Evolutionary conservation across 2,329 filamentous ascomycete genomes (phyloP), one percentile per base, ranked within the genome.

Genomic region (Fusarium pseudocircinatum): DNA sequence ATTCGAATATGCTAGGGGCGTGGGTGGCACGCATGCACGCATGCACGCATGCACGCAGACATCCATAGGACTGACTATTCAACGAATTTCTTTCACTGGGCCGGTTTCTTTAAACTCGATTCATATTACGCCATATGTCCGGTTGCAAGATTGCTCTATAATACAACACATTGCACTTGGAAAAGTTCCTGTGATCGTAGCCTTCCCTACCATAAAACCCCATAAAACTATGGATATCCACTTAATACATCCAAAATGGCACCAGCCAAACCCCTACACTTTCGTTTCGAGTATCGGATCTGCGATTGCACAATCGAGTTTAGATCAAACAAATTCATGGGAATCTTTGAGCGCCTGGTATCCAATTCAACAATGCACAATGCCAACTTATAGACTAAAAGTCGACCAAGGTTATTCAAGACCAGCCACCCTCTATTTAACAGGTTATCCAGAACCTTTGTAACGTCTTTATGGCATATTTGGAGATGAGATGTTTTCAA

Each of bases 271-370:
- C 24, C 37, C 44, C 64, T 67, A 40, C 46, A 24, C 34, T 53
- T 47, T 28, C 28, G 63, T 67, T 67, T 46, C 63, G 39, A 44
- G 28, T 42, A 49, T 30, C 42, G 26, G 34, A 56, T 70, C 54
- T 65, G 28, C 42, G 26, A 40, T 62, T 20, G 37, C 40, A 28
- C 40, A 43, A 57, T 36, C 37, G 32, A 63, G 44, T 39, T 49
- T 44, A 32, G 32, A 28, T 50, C 36, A 66, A 59, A 73, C 36
- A 47, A 28, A 58, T 46, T 63, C 40, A 32, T 44, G 26, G 12
- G 43, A 30, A 34, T 64, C 61, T 74, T 74, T 74, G 26, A 72
- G 62, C 56, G 37, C 43, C 67, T 61, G 39, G 42, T 56, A 58
- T 54, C 54, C 43, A 68, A 43, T 49, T 46, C 56, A 68, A 42